phyloP scores from a whole-genome alignment of 495 filamentous ascomycete genomes.

The Talaromyces stipitatus region DNA sequence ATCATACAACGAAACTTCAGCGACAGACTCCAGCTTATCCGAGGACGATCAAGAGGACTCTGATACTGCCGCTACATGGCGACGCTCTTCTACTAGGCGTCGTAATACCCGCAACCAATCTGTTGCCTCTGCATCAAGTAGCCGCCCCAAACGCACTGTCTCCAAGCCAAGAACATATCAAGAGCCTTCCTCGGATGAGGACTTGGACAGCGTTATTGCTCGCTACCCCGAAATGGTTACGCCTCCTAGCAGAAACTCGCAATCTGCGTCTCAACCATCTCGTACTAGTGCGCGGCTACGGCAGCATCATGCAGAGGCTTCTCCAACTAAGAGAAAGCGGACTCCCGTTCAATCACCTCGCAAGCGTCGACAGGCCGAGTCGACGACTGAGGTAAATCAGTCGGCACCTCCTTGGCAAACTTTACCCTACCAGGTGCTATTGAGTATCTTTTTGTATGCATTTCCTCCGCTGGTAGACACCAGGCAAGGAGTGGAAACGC shows the following conservation, averaged over 20 bases:
- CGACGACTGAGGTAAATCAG: constrained; percentile 20
- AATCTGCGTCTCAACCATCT: background rate
- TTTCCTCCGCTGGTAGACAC: constrained; percentile 53
- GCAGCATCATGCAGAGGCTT: constrained; percentile 12
- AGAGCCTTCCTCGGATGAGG: constrained; percentile 35
- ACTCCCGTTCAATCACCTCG: constrained; percentile 17
- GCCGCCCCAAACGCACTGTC: constrained; percentile 27
- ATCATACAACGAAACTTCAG: constrained; percentile 34
- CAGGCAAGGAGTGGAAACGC: constrained; percentile 19
- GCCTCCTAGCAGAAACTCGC: background rate
- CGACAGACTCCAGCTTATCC: constrained; percentile 16
- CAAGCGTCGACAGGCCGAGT: constrained; percentile 23
- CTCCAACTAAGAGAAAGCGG: constrained; percentile 11
- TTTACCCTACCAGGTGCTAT: constrained; percentile 64
- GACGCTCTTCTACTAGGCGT: background rate
- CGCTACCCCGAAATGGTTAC: constrained; percentile 6
- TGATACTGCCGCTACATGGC: background rate
- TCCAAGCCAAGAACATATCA: constrained; percentile 32
- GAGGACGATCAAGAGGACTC: background rate
- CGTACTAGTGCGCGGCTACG: constrained; percentile 2
- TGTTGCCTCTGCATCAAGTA: constrained; percentile 8
- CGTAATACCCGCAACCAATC: background rate
- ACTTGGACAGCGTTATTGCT: constrained; percentile 9
- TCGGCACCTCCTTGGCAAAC: constrained; percentile 59
- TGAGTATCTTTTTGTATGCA: constrained; percentile 60